A percentile compares a stretch with the other conserved stretches of the same genome.
phyloP scores from a whole-genome alignment of 192 early-diverging fungal species.

The Entomortierella chlamydospora region DNA sequence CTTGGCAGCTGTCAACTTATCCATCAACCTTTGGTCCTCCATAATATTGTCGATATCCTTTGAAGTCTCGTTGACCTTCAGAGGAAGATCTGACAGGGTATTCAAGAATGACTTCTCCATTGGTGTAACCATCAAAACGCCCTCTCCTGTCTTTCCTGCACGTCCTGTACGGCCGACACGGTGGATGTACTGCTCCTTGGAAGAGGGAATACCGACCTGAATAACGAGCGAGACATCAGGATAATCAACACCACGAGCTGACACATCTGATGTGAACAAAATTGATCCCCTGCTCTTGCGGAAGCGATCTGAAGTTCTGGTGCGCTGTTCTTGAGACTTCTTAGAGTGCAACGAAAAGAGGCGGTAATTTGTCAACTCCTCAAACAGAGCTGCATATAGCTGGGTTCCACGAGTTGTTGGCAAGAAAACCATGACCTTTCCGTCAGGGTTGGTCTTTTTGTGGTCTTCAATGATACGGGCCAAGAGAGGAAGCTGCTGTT shows the following conservation, averaged over 20 bases:
- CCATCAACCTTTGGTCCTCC: constrained; percentile 23
- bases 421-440: constrained; percentile 92
- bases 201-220: constrained; percentile 87
- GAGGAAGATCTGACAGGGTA: constrained; percentile 66
- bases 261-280: constrained; percentile 95
- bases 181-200: constrained; percentile 93
- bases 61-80: constrained; percentile 60
- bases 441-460: constrained; percentile 63
- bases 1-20: constrained; percentile 36
- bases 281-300: constrained; percentile 69
- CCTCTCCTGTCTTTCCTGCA: constrained; percentile 92
- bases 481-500: constrained; percentile 70
- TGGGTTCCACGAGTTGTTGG: constrained; percentile 80
- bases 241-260: constrained; percentile 97
- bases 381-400: constrained; percentile 73
- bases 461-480: constrained; percentile 75
- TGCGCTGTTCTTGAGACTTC: constrained; percentile 78
- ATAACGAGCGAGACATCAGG: constrained; percentile 92
- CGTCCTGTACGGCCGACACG: constrained; percentile 97
- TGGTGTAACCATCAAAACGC: constrained; percentile 81
- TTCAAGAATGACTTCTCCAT: constrained; percentile 82
- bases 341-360: constrained; percentile 83
- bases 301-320: constrained; percentile 80
- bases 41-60: constrained; percentile 53
- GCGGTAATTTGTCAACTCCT: constrained; percentile 55